Percentiles rank a stretch among this genome's conserved stretches.
Evolutionary conservation across 345 rosid species (phyloP).

Genomic region (Eucalyptus sp.): DNA sequence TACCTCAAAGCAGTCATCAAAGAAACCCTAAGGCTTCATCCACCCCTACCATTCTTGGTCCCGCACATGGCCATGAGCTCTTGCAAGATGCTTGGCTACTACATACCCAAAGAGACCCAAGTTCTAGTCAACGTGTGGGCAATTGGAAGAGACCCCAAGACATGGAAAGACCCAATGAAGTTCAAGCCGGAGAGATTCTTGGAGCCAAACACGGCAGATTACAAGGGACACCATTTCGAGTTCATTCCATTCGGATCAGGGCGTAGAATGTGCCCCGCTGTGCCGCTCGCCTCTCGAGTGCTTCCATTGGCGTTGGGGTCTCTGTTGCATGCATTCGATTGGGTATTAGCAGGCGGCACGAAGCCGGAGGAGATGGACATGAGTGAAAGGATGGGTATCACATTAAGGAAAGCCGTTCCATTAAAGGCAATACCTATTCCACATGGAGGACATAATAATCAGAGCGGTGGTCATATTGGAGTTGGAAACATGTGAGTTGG

Average conservation of each 20-base stretch:
- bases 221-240: slow-evolving; percentile 56
- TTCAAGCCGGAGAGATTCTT: slow-evolving; percentile 69
- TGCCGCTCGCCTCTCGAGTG: slow-evolving; percentile 53
- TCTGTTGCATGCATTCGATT: slow-evolving; percentile 42
- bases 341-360: slow-evolving; percentile 35
- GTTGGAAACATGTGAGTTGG: background rate
- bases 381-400: slow-evolving; percentile 57
- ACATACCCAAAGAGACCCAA: slow-evolving; percentile 65
- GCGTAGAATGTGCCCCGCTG: slow-evolving; percentile 74
- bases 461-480: background rate
- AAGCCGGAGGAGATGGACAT: slow-evolving; percentile 48
- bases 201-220: slow-evolving; percentile 24
- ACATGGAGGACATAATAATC: background rate
- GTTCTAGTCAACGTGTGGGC: slow-evolving; percentile 54
- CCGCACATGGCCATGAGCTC: slow-evolving; percentile 71
- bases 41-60: slow-evolving; percentile 68
- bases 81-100: slow-evolving; percentile 42
- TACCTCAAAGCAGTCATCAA: slow-evolving; percentile 60
- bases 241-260: slow-evolving; percentile 86
- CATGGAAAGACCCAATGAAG: slow-evolving; percentile 39
- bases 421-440: slow-evolving; percentile 48
- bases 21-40: slow-evolving; percentile 71
- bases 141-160: slow-evolving; percentile 54
- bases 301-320: slow-evolving; percentile 63
- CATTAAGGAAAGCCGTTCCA: slow-evolving; percentile 48